Evolutionary conservation across 2,329 filamentous ascomycete genomes (phyloP).

Genomic region (Huntiella moniliformis): DNA sequence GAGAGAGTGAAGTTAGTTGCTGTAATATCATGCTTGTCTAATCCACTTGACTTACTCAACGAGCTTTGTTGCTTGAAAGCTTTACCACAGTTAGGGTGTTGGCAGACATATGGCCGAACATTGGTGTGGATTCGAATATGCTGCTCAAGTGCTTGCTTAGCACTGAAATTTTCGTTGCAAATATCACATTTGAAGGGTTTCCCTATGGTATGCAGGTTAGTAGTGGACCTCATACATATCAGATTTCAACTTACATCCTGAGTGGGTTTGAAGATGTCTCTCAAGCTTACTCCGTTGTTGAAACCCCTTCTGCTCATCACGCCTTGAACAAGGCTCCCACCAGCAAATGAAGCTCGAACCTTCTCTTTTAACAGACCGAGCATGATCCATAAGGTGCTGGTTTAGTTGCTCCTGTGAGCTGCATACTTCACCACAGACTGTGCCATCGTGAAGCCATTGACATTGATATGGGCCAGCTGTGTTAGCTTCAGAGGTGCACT

Average conservation of each 20-base stretch:
- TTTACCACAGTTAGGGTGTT: slow-evolving; percentile 30
- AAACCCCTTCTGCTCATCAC: slow-evolving; percentile 26
- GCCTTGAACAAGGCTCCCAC: slow-evolving; percentile 37
- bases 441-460: slow-evolving; percentile 12
- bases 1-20: slow-evolving; percentile 4
- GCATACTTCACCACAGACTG: slow-evolving; percentile 21
- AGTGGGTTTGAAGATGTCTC: slow-evolving; percentile 46
- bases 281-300: slow-evolving; percentile 44
- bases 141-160: slow-evolving; percentile 48
- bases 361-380: slow-evolving; percentile 26
- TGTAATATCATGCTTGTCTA: not conserved
- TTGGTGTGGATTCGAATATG: slow-evolving; percentile 49
- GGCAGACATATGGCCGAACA: slow-evolving; percentile 43
- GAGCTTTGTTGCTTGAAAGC: slow-evolving; percentile 50
- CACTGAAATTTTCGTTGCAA: slow-evolving; percentile 42
- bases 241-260: slow-evolving; percentile 32
- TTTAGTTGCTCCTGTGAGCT: slow-evolving; percentile 31
- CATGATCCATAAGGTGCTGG: slow-evolving; percentile 34
- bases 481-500: not conserved
- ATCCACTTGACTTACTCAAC: slow-evolving; percentile 29
- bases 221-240: slow-evolving; percentile 6
- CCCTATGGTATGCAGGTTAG: slow-evolving; percentile 22
- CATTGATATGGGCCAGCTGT: not conserved
- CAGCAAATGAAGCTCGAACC: slow-evolving; percentile 31
- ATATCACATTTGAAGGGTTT: slow-evolving; percentile 38